phyloP scores from a whole-genome alignment of 177 flowering plant genomes.

The Vitis hybrid region DNA sequence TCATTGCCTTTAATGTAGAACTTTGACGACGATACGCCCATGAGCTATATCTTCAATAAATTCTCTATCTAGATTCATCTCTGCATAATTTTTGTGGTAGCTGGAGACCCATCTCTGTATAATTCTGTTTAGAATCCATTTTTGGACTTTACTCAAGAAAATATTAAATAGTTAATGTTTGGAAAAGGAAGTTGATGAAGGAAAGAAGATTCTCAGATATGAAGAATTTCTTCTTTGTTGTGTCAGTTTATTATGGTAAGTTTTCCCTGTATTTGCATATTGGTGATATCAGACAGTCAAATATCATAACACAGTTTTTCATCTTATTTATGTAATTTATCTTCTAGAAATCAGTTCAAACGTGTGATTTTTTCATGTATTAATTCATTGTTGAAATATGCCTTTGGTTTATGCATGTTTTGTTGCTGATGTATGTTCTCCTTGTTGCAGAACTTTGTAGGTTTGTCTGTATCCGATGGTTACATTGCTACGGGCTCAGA shows the following conservation, averaged over 20 bases:
- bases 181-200: too few species aligned
- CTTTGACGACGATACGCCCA: not conserved
- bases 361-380: not conserved
- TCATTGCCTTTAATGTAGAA: not conserved
- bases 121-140: not conserved
- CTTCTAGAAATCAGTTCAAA: too few species aligned
- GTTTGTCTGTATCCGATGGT: constrained; percentile 85
- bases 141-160: not conserved
- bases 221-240: not conserved
- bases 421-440: constrained; percentile 19
- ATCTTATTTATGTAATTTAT: not conserved
- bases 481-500: constrained; percentile 97
- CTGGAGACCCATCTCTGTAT: not conserved
- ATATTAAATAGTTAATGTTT: not conserved
- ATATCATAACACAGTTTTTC: not conserved
- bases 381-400: not conserved
- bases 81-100: not conserved
- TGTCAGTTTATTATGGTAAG: not conserved
- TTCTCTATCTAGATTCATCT: not conserved
- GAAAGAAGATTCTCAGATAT: too few species aligned
- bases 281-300: not conserved
- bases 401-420: constrained; percentile 1
- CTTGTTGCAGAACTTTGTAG: constrained; percentile 86
- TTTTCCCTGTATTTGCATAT: not conserved
- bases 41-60: not conserved